Evolutionary conservation across 2,329 filamentous ascomycete species (phyloP).

Genomic region (Botryotinia narcissicola): DNA sequence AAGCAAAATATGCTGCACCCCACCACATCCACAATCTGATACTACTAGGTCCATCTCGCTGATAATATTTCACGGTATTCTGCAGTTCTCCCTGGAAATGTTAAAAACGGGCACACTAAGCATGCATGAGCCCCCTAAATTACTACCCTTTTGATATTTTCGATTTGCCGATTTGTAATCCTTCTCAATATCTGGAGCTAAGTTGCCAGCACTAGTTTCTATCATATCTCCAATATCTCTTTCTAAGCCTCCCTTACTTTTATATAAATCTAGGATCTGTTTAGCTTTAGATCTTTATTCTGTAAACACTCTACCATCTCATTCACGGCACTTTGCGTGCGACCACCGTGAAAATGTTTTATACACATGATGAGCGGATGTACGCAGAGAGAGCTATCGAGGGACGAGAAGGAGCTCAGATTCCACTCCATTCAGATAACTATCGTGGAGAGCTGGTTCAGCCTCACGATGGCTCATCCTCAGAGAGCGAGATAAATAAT

Average conservation of each 20-base stretch:
- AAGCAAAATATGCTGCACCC: not conserved
- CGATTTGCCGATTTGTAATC: not conserved
- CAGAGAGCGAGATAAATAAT: conserved; percentile 18
- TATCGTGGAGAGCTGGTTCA: conserved; percentile 21
- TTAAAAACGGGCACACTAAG: conserved; percentile 1
- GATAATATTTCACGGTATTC: not conserved
- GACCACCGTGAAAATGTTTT: conserved; percentile 30
- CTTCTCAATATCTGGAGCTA: conserved; percentile 1
- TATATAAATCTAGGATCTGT: not conserved
- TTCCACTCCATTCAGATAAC: conserved; percentile 33
- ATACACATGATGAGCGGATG: conserved; percentile 30
- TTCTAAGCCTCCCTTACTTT: not conserved
- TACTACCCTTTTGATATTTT: not conserved
- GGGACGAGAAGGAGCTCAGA: conserved; percentile 24
- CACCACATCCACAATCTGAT: conserved; percentile 2
- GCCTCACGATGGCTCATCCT: conserved; percentile 24
- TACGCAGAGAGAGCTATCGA: conserved; percentile 27
- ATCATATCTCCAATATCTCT: not conserved
- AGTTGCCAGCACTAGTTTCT: not conserved
- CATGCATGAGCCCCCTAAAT: not conserved
- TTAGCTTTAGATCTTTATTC: not conserved
- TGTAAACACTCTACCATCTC: not conserved
- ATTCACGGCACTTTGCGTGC: conserved; percentile 8
- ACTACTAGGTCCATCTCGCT: not conserved
- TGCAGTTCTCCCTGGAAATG: not conserved